Evolutionary conservation across 441 rosid species (phyloP).

Genomic region (Daphne laureola): DNA sequence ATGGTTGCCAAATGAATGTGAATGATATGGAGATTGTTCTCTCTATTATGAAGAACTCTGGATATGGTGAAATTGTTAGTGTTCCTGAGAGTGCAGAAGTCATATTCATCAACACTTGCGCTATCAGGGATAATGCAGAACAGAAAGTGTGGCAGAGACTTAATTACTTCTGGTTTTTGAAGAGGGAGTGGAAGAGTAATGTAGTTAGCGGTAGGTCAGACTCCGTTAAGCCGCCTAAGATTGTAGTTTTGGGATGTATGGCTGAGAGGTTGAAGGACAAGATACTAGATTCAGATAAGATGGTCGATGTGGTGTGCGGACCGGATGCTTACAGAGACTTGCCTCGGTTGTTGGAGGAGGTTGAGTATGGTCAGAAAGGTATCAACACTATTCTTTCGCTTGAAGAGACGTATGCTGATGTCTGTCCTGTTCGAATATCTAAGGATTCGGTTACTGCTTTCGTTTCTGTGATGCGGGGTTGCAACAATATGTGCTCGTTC

Average conservation of each 20-base stretch:
- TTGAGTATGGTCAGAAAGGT: conserved; percentile 88
- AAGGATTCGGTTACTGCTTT: conserved; percentile 68
- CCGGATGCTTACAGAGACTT: conserved; percentile 95
- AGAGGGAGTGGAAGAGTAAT: conserved; percentile 83
- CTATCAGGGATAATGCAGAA: conserved; percentile 88
- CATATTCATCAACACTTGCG: conserved; percentile 84
- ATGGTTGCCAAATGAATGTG: conserved; percentile 94
- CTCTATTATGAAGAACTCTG: conserved; percentile 77
- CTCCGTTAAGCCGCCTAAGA: conserved; percentile 74
- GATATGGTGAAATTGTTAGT: conserved; percentile 55
- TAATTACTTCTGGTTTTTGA: conserved; percentile 90
- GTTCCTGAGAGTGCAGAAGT: conserved; percentile 87
- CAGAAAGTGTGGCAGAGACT: conserved; percentile 97
- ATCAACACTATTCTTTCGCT: conserved; percentile 89
- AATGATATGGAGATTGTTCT: conserved; percentile 97
- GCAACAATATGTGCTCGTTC: conserved; percentile 96
- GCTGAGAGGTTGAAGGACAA: conserved; percentile 89
- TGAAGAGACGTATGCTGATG: conserved; percentile 92
- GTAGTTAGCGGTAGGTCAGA: conserved; percentile 58
- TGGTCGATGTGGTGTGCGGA: conserved; percentile 97
- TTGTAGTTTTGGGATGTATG: conserved; percentile 94
- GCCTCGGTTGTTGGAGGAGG: conserved; percentile 75
- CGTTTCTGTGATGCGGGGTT: conserved; percentile 92
- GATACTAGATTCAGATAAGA: conserved; percentile 88
- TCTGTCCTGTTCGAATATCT: conserved; percentile 64